Evolutionary conservation across 768 basidiomycete species (phyloP), one percentile per base, ranked within the genome.

Genomic region (Clavaria fumosa): DNA sequence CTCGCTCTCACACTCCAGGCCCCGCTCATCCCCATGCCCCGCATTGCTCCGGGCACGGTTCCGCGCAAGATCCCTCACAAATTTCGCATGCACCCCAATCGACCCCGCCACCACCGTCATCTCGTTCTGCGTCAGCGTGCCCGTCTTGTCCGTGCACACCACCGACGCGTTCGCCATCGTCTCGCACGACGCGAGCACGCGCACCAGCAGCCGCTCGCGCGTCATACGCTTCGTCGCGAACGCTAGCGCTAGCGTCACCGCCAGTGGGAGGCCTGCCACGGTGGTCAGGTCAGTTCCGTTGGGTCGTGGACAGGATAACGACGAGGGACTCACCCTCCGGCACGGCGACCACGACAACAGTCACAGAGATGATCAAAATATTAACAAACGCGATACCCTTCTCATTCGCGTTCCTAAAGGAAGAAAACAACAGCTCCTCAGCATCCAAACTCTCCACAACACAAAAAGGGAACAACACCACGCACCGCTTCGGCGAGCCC

Each of bases 221-320:
- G 91, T 85, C 95, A 97, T 97, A n/a, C 93, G 79, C 50, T 84
- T 90, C 33, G 95, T 99, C 0, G 93, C 95, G 51, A 97, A 99
- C 1, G 95, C 86, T 22, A 99, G 65, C 0, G 95, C 95, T 33
- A 99, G 72, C 0, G 45, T 46, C 14, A 46, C 41, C 24, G 40
- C 40, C n/a, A 41, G 34, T n/a, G 40, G 40, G 12, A 41, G 24
- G 23, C 40, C 40, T 41, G 30, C 23, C 11, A 18, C 23, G 3
- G 22, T 2, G n/a, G n/a, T n/a, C n/a, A n/a, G n/a, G n/a, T n/a
- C n/a, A n/a, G n/a, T n/a, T n/a, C n/a, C n/a, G n/a, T n/a, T 14
- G 7, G 17, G 18, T 35, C 30, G 24, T 27, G 28, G 27, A 27
- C 1, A 23, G n/a, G 3, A 28, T n/a, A n/a, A n/a, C 9, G 9